Evolutionary conservation across 768 basidiomycete genomes (phyloP).

Genomic region (Baorangia bicolor): DNA sequence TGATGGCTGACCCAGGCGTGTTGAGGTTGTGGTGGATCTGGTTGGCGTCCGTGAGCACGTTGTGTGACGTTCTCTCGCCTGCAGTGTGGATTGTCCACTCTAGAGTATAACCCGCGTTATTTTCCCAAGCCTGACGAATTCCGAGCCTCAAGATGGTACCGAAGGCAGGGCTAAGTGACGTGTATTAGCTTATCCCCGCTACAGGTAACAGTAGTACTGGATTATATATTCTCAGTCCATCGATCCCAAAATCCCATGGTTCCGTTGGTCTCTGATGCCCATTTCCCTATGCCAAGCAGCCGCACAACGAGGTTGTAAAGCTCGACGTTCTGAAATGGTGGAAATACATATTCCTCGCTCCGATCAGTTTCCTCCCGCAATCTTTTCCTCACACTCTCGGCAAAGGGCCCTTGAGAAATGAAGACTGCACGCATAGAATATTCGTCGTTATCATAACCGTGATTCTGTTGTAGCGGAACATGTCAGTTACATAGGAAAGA

Average conservation of each 20-base stretch:
- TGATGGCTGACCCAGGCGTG: conserved; percentile 2
- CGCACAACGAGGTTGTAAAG: conserved; percentile 78
- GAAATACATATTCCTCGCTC: conserved; percentile 55
- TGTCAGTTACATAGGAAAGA: not conserved
- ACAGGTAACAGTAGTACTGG: too few relatives aligned
- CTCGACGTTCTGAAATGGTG: conserved; percentile 79
- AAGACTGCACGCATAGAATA: conserved; percentile 84
- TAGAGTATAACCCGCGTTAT: conserved; percentile 38
- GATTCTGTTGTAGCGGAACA: conserved; percentile 49
- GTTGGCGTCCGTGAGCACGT: conserved; percentile 27
- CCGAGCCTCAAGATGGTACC: conserved; percentile 40
- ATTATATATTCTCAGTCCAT: too few relatives aligned
- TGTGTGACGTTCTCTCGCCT: not conserved
- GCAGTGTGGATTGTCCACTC: not conserved
- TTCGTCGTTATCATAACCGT: conserved; percentile 83
- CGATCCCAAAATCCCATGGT: conserved; percentile 79
- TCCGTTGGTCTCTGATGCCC: conserved; percentile 67
- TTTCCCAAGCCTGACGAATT: conserved; percentile 39
- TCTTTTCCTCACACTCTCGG: conserved; percentile 26
- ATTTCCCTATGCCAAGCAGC: conserved; percentile 58
- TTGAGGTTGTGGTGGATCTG: conserved; percentile 30
- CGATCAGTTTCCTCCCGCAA: conserved; percentile 19
- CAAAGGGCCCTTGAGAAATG: conserved; percentile 85
- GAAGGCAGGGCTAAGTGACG: too few relatives aligned
- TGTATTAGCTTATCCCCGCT: too few relatives aligned